These are phyloP conservation scores for Pleurotus ostreatus DNA, from an alignment of 768 basidiomycete genomes.

Conservation along the genomic window DNA sequence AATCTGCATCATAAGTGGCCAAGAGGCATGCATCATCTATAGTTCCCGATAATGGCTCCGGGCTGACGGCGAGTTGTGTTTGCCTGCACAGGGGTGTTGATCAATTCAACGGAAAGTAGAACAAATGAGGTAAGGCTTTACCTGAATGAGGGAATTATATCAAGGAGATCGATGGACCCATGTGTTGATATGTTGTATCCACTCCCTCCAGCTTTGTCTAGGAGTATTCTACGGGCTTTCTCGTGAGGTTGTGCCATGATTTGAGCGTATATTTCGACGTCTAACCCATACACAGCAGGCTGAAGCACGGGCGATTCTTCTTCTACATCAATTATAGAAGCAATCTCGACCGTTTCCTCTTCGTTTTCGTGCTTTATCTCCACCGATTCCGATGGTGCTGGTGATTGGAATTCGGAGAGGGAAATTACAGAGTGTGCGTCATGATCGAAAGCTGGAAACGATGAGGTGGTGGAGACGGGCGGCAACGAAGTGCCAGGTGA, in stretches of 20 bases:
- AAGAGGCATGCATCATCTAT: conserved; percentile 43
- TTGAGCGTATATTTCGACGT: conserved; percentile 14
- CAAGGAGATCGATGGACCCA: conserved; percentile 29
- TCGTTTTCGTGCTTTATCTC: background rate
- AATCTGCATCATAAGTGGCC: conserved; percentile 15
- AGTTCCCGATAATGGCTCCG: background rate
- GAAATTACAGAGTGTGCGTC: too few relatives aligned
- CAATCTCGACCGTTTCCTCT: too few relatives aligned
- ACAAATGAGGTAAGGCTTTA: conserved; percentile 5
- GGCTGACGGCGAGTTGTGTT: background rate
- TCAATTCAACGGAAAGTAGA: background rate
- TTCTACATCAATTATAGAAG: too few relatives aligned
- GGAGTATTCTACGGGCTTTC: conserved; percentile 35
- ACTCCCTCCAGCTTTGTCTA: conserved; percentile 8
- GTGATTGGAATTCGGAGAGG: background rate
- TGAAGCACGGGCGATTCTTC: too few relatives aligned
- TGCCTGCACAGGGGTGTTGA: background rate
- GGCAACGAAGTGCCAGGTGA: background rate
- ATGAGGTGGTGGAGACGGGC: background rate
- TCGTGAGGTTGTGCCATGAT: conserved; percentile 24
- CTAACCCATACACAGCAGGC: background rate
- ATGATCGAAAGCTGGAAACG: background rate
- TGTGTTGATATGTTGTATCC: conserved; percentile 33
- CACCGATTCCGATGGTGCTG: background rate
- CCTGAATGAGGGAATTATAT: conserved; percentile 19